phyloP scores from a whole-genome alignment of 2,329 filamentous ascomycete species.

The Diaporthe ilicicola region DNA sequence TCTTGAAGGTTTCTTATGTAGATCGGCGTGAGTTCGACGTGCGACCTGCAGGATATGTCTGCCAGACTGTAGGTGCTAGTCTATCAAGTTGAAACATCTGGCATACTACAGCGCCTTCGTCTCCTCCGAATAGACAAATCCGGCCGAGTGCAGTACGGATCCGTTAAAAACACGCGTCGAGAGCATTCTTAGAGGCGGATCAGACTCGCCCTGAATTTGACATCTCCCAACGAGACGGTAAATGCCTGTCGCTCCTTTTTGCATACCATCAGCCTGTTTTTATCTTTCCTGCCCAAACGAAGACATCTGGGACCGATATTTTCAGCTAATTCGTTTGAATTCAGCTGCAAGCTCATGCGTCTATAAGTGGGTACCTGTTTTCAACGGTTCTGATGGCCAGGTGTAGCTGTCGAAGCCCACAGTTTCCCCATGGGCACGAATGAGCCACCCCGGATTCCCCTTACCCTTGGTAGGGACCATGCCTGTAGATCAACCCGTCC shows the following conservation, averaged over 20 bases:
- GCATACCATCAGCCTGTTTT: neutral
- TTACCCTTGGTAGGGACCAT: conserved; percentile 14
- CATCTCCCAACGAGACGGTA: neutral
- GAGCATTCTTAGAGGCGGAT: neutral
- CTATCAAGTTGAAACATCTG: conserved; percentile 22
- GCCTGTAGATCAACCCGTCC: neutral
- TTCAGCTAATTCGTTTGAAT: neutral
- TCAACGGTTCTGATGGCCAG: neutral
- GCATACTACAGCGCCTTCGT: neutral
- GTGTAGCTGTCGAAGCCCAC: conserved; percentile 2
- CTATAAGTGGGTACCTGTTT: conserved; percentile 3
- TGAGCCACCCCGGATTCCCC: conserved; percentile 10
- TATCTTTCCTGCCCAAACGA: neutral
- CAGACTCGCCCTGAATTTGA: neutral
- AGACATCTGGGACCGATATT: neutral
- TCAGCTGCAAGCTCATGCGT: conserved; percentile 7
- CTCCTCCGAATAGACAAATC: conserved; percentile 3
- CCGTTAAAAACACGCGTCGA: neutral
- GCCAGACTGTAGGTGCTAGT: neutral
- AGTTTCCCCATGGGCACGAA: conserved; percentile 21
- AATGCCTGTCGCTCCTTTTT: neutral
- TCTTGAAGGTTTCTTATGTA: neutral
- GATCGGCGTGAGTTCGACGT: neutral
- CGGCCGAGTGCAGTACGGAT: conserved; percentile 7
- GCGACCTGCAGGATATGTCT: neutral